Conservation (phyloP, 2,329 filamentous ascomycete genomes). For the Plectosphaerella cucumerina region DNA sequence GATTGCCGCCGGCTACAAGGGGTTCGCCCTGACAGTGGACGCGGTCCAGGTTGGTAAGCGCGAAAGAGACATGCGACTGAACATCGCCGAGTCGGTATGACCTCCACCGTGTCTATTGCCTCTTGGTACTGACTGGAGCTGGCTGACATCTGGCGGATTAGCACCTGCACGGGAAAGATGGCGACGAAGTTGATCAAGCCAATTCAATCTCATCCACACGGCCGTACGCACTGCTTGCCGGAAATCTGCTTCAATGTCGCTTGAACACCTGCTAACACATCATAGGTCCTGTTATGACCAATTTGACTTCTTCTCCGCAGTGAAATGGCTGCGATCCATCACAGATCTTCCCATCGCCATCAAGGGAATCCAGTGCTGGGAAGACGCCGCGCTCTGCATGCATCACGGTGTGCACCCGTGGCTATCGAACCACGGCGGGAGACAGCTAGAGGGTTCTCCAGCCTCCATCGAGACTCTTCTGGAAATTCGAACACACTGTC, state of each 20-base stretch:
- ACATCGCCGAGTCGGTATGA: neutral
- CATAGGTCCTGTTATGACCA: neutral
- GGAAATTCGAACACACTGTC: neutral
- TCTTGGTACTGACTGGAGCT: too few species aligned
- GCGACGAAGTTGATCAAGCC: too few species aligned
- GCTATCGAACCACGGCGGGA: slow-evolving; percentile 8
- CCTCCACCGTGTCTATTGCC: too few species aligned
- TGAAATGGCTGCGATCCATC: slow-evolving; percentile 1
- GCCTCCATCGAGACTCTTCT: slow-evolving; percentile 4
- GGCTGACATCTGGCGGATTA: too few species aligned
- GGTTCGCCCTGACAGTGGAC: slow-evolving; percentile 8
- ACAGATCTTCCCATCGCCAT: slow-evolving; percentile 5
- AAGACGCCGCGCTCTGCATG: slow-evolving; percentile 5
- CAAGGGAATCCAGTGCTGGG: slow-evolving; percentile 9
- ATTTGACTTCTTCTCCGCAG: neutral
- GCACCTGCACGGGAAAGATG: too few species aligned
- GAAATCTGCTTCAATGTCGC: too few species aligned
- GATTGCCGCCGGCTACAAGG: slow-evolving; percentile 5
- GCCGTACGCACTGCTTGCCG: too few species aligned
- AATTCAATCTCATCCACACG: too few species aligned
- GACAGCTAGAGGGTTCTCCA: slow-evolving; percentile 3
- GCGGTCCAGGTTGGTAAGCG: slow-evolving; percentile 5
- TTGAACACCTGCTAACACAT: neutral
- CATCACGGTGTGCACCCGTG: slow-evolving; percentile 4
- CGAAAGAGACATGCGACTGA: slow-evolving; percentile 3